A percentile compares a stretch with the other conserved stretches of the same genome.
Evolutionary conservation across 768 basidiomycete species (phyloP).

Genomic region (Agrocybe praecox): DNA sequence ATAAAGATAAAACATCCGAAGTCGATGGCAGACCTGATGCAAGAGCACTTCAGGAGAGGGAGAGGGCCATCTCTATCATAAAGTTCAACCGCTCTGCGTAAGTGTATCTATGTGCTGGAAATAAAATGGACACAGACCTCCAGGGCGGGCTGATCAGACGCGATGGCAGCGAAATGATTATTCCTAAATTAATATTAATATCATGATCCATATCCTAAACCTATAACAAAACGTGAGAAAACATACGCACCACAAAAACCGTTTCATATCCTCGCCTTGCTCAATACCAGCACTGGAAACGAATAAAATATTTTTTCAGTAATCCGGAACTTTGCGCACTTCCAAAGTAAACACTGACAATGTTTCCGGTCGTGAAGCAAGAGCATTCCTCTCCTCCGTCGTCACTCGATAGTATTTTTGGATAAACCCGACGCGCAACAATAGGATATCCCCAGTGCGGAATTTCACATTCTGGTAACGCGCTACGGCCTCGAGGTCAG

Average conservation of each 20-base stretch:
- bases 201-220: background rate
- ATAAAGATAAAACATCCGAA: background rate
- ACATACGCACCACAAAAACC: constrained; percentile 63
- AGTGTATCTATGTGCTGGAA: background rate
- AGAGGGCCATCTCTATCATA: constrained; percentile 55
- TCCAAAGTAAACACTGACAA: constrained; percentile 44
- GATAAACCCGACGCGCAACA: constrained; percentile 65
- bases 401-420: constrained; percentile 50
- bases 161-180: constrained; percentile 72
- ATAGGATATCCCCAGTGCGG: constrained; percentile 59
- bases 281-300: constrained; percentile 62
- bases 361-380: constrained; percentile 45
- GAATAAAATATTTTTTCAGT: background rate
- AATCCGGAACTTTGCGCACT: background rate
- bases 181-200: constrained; percentile 42
- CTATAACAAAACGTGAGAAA: background rate
- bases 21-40: constrained; percentile 50
- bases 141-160: constrained; percentile 67
- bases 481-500: constrained; percentile 61
- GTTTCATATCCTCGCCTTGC: constrained; percentile 70
- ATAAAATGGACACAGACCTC: constrained; percentile 43
- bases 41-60: constrained; percentile 42
- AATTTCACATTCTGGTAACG: constrained; percentile 59
- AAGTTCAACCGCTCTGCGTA: background rate
- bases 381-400: constrained; percentile 45